A percentile compares a stretch with the other conserved stretches of the same genome.
These are phyloP conservation scores for Vigna radiata DNA, from an alignment of 306 rosid genomes.

Conservation along the genomic window DNA sequence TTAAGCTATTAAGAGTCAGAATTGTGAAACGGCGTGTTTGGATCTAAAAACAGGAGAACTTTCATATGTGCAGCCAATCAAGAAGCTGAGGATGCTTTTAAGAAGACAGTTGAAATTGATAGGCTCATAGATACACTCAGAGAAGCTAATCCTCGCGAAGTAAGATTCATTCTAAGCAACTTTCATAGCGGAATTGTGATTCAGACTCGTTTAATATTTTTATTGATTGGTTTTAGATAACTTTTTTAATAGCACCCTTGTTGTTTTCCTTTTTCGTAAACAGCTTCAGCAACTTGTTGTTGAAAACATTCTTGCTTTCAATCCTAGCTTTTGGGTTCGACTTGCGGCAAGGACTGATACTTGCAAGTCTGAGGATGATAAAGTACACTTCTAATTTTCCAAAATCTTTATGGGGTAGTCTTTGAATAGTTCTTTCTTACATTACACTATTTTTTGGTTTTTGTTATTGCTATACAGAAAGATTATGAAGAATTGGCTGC, in stretches of 20 bases:
- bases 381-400: slow-evolving; percentile 62
- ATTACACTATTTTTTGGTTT: slow-evolving; percentile 24
- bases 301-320: slow-evolving; percentile 88
- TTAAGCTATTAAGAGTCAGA: slow-evolving; percentile 36
- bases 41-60: slow-evolving; percentile 93
- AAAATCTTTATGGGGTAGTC: slow-evolving; percentile 12
- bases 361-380: slow-evolving; percentile 93
- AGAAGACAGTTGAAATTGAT: slow-evolving; percentile 87
- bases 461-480: slow-evolving; percentile 62
- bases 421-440: slow-evolving; percentile 34
- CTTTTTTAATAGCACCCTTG: slow-evolving; percentile 30
- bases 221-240: background rate
- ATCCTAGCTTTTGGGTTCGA: slow-evolving; percentile 83
- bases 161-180: slow-evolving; percentile 34
- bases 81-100: slow-evolving; percentile 90
- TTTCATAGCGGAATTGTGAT: slow-evolving; percentile 1
- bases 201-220: slow-evolving; percentile 3
- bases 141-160: slow-evolving; percentile 76
- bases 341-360: slow-evolving; percentile 90
- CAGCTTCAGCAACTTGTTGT: slow-evolving; percentile 89
- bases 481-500: slow-evolving; percentile 93
- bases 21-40: slow-evolving; percentile 69
- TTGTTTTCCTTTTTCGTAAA: slow-evolving; percentile 40
- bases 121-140: slow-evolving; percentile 82
- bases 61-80: slow-evolving; percentile 92